A percentile compares a stretch with the other conserved stretches of the same genome.
Evolutionary conservation across 1,139 yeast species (phyloP).

Genomic region (Magnusiomyces sp.): DNA sequence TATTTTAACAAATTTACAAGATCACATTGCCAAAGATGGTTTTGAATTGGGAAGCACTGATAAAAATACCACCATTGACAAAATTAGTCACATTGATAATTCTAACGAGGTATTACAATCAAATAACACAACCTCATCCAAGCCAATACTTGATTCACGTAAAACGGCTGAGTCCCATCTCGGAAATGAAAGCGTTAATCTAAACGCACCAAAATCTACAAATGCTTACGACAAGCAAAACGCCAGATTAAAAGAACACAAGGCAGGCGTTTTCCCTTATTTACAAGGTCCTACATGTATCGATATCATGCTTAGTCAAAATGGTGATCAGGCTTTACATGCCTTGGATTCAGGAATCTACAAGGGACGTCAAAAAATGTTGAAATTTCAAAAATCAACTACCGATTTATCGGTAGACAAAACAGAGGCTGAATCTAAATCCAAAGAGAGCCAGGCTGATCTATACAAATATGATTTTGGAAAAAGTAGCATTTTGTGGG

Average conservation of each 20-base stretch:
- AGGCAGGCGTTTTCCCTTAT: constrained; percentile 22
- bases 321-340: constrained; percentile 8
- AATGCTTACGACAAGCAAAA: background rate
- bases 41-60: no score
- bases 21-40: background rate
- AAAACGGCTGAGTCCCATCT: no score
- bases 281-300: constrained; percentile 15
- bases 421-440: background rate
- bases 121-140: no score
- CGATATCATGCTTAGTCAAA: constrained; percentile 9
- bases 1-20: no score
- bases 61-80: no score
- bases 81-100: no score
- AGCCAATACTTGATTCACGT: no score
- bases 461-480: background rate
- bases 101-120: no score
- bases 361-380: no score
- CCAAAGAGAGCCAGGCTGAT: background rate
- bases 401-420: no score
- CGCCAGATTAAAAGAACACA: constrained; percentile 1
- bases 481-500: background rate
- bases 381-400: no score
- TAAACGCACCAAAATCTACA: background rate
- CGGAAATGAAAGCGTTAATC: no score
- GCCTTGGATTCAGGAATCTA: constrained; percentile 10